These are phyloP conservation scores for Eutrema heterophyllum DNA, from an alignment of 345 rosid genomes.

Conservation along the genomic window DNA sequence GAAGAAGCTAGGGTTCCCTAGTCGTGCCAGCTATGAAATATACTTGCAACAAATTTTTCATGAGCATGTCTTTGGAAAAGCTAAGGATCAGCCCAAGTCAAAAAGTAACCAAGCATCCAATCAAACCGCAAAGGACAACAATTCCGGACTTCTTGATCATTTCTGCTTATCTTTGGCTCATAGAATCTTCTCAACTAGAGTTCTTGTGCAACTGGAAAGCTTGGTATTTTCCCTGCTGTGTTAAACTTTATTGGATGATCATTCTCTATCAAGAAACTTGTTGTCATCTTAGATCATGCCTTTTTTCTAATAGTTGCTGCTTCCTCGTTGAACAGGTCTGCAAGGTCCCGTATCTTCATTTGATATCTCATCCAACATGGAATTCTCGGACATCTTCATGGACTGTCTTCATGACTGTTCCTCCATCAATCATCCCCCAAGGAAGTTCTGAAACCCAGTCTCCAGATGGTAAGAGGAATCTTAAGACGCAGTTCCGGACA, in stretches of 20 bases:
- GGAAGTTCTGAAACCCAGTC: constrained; percentile 36
- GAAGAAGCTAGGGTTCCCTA: constrained; percentile 50
- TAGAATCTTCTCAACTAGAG: constrained; percentile 75
- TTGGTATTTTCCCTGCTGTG: constrained; percentile 47
- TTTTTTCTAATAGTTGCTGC: background rate
- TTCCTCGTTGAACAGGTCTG: constrained; percentile 46
- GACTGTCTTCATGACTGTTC: constrained; percentile 77
- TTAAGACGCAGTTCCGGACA: constrained; percentile 75
- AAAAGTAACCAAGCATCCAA: constrained; percentile 38
- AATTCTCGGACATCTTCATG: constrained; percentile 89
- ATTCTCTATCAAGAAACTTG: background rate
- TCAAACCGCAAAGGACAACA: constrained; percentile 49
- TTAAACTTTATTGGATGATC: constrained; percentile 6
- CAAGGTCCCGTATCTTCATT: constrained; percentile 77
- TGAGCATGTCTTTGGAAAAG: constrained; percentile 51
- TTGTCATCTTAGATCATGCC: background rate
- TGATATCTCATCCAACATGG: constrained; percentile 93
- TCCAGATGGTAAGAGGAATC: constrained; percentile 42
- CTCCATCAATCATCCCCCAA: constrained; percentile 59
- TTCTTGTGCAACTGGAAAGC: constrained; percentile 64
- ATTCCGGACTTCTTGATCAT: constrained; percentile 69
- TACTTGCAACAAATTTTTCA: constrained; percentile 80
- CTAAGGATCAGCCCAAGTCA: constrained; percentile 44
- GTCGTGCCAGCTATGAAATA: constrained; percentile 59
- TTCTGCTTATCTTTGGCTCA: constrained; percentile 86